Conservation (phyloP, 352 stramenopile genomes). For the Phytophthora sansomeana region DNA sequence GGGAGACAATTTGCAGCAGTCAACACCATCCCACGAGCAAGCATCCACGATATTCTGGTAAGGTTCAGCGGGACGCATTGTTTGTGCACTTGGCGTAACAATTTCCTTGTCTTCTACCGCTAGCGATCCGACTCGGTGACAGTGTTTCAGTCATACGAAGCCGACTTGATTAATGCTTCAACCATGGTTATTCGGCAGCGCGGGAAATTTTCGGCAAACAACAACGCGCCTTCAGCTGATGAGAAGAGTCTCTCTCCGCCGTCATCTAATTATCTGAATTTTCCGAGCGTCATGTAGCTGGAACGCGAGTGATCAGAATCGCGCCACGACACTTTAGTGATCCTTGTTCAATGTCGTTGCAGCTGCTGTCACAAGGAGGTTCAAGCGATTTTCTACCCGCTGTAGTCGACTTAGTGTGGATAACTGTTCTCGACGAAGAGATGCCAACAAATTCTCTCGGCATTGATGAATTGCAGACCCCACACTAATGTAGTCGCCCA, state of each 20-base stretch:
- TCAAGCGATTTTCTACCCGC: conserved; percentile 51
- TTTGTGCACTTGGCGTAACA: conserved; percentile 11
- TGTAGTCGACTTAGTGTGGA: conserved; percentile 51
- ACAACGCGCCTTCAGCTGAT: conserved; percentile 27
- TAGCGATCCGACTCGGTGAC: conserved; percentile 47
- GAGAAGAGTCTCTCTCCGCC: conserved; percentile 23
- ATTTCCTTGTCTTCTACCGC: background rate
- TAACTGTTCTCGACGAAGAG: conserved; percentile 52
- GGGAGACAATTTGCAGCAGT: conserved; percentile 68
- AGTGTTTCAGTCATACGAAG: conserved; percentile 52
- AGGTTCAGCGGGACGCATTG: background rate
- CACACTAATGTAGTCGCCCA: conserved; percentile 54
- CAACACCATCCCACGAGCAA: conserved; percentile 38
- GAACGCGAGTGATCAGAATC: background rate
- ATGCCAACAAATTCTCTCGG: conserved; percentile 54
- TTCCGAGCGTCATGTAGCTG: conserved; percentile 45
- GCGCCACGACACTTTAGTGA: conserved; percentile 7
- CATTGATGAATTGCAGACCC: conserved; percentile 52
- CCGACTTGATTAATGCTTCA: conserved; percentile 64
- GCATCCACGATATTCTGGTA: conserved; percentile 58
- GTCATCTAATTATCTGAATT: conserved; percentile 48
- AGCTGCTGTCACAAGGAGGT: conserved; percentile 38
- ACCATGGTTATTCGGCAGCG: conserved; percentile 63
- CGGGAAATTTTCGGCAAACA: conserved; percentile 26
- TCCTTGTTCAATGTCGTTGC: conserved; percentile 18